Base-by-base conservation (phyloP, 768 basidiomycete genomes). In the Daedalea quercina region DNA sequence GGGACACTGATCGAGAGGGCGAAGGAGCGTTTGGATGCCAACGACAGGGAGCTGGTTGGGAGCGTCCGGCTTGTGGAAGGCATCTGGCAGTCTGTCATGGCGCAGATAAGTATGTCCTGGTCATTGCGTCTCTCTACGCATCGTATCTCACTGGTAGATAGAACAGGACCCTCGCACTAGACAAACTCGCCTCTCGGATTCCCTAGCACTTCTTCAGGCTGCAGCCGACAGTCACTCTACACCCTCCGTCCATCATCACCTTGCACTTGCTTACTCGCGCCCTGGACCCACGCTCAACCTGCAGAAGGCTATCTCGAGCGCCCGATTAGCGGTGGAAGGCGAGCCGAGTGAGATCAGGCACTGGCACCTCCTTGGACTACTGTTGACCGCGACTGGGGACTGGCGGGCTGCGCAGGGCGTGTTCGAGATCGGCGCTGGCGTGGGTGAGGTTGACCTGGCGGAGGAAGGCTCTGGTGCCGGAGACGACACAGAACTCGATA, bases 351-450 rank as follows among this genome's bases (percentile, higher is more conserved):
- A 80, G 54, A 66, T 89, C 23, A 78, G 90, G 40, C 86, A 88
- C 50, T 97, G 94, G 94, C 95, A 97, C 68, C 78, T 97, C 15
- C 76, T 97, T 0, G 92, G 88, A 0, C 70, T 97, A 3, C 67
- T 95, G 11, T 74, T 94, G n/a, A 82, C 84, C 0, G 85, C 87
- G 9, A 72, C 75, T 25, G 90, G 87, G 56, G 84, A 92, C 58
- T 91, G 90, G 89, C 69, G 69, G 31, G 87, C 84, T 11, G 92
- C 94, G 0, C 72, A 72, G 28, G 82, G 82, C 54, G 82, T 94
- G 3, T 67, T 94, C 35, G 89, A 93, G 50, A 74, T 82, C n/a
- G 94, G 89, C 23, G 78, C 85, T 1, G 79, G 68, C 2, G 63
- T 87, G 23, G 76, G 76, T 7, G 81, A 82, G 58, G 67, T 72